Conservation (phyloP, 1,284 basidiomycete species). For the Ganoderma lucidum region DNA sequence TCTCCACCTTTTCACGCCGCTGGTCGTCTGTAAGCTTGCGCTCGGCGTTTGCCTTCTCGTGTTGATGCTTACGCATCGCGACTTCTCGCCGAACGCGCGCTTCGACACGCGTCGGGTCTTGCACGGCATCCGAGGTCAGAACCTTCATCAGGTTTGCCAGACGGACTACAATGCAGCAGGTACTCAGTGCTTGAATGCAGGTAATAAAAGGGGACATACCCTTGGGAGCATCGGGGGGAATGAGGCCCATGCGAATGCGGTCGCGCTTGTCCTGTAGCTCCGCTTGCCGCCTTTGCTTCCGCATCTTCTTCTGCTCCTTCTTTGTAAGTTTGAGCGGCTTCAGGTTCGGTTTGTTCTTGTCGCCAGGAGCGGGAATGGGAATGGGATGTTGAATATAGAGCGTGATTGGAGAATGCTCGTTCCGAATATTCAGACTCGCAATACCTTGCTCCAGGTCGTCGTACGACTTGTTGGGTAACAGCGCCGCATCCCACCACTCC, state of each 20-base stretch:
- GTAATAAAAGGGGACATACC: slow-evolving; percentile 53
- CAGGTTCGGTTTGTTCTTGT: slow-evolving; percentile 78
- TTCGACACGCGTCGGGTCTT: slow-evolving; percentile 98
- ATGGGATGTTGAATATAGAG: slow-evolving; percentile 98
- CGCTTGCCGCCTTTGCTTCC: slow-evolving; percentile 87
- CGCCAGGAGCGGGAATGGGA: slow-evolving; percentile 90
- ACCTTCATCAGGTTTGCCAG: slow-evolving; percentile 98
- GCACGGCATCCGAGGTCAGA: slow-evolving; percentile 93
- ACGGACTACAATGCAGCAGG: slow-evolving; percentile 67
- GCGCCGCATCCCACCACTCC: slow-evolving; percentile 97
- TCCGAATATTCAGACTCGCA: slow-evolving; percentile 66
- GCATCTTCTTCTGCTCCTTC: slow-evolving; percentile 98
- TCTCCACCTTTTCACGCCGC: slow-evolving; percentile 85
- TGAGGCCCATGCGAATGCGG: slow-evolving; percentile 93
- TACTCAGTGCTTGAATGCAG: slow-evolving; percentile 19
- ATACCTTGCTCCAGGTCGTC: slow-evolving; percentile 73
- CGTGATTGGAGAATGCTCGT: slow-evolving; percentile 81
- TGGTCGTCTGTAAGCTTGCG: slow-evolving; percentile 94
- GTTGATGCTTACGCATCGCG: slow-evolving; percentile 85
- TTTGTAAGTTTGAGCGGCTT: slow-evolving; percentile 92
- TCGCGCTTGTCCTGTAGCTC: slow-evolving; percentile 96
- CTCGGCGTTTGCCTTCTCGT: slow-evolving; percentile 94
- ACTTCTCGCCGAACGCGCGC: slow-evolving; percentile 94
- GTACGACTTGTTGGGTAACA: slow-evolving; percentile 86
- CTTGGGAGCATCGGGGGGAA: slow-evolving; percentile 96